A percentile compares a stretch with the other conserved stretches of the same genome.
Conservation (phyloP, 768 basidiomycete species). For the Macrolepiota fuliginosa region DNA sequence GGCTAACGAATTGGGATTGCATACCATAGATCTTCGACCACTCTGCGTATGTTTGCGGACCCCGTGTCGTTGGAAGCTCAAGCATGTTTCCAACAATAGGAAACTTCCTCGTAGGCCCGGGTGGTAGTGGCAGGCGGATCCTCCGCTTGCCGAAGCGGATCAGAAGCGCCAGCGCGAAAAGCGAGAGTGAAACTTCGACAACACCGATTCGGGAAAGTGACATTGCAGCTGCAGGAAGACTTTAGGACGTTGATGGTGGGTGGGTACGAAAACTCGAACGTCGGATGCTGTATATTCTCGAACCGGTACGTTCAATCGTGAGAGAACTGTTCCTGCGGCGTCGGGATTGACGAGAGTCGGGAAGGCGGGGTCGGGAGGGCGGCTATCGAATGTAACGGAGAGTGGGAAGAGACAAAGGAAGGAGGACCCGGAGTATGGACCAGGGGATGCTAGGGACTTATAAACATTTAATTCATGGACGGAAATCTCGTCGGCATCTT, state of each 20-base stretch:
- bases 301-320: background rate
- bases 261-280: background rate
- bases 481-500: too few relatives aligned
- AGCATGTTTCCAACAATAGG: constrained; percentile 26
- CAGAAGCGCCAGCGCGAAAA: background rate
- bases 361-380: too few relatives aligned
- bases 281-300: background rate
- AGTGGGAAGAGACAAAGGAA: too few relatives aligned
- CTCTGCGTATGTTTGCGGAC: constrained; percentile 22
- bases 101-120: constrained; percentile 24
- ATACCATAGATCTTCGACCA: constrained; percentile 24
- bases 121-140: constrained; percentile 20
- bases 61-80: constrained; percentile 18
- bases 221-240: background rate
- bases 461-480: too few relatives aligned
- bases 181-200: background rate
- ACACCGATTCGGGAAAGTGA: background rate
- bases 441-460: too few relatives aligned
- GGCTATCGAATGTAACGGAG: too few relatives aligned
- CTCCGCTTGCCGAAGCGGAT: background rate
- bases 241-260: too few relatives aligned
- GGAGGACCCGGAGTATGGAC: too few relatives aligned
- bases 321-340: background rate
- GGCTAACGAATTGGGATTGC: background rate
- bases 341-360: background rate